phyloP scores from a whole-genome alignment of 345 rosid species.

The Murraya koenigii region DNA sequence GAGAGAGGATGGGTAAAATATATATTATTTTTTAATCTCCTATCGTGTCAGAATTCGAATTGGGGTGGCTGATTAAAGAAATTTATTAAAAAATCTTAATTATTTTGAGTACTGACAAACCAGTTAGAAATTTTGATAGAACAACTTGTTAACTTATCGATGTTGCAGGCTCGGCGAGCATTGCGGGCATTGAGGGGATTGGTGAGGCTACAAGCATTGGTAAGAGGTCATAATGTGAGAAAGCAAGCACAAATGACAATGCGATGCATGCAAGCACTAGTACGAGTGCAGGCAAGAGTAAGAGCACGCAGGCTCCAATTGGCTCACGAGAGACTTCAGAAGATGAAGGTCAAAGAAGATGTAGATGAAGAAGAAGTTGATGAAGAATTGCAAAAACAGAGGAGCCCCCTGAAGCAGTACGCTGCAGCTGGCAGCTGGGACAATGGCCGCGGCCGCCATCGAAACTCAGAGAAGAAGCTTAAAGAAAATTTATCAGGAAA shows the following conservation, averaged over 20 bases:
- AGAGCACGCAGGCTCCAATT: slow-evolving; percentile 72
- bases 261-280: slow-evolving; percentile 97
- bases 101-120: no score
- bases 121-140: no score
- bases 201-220: slow-evolving; percentile 91
- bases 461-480: slow-evolving; percentile 29
- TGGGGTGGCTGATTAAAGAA: no score
- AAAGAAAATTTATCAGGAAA: slow-evolving; percentile 46
- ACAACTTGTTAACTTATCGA: no score
- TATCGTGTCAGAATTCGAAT: no score
- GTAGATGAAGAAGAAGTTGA: slow-evolving; percentile 19
- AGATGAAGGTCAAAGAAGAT: slow-evolving; percentile 28
- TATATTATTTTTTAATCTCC: no score
- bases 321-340: slow-evolving; percentile 47
- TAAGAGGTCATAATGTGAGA: slow-evolving; percentile 90
- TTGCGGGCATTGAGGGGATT: slow-evolving; percentile 87
- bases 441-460: slow-evolving; percentile 24
- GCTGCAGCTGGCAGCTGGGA: slow-evolving; percentile 31
- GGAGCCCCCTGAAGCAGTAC: slow-evolving; percentile 31
- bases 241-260: slow-evolving; percentile 98
- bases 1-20: no score
- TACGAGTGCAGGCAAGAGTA: slow-evolving; percentile 91
- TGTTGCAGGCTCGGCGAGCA: slow-evolving; percentile 80
- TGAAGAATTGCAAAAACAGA: slow-evolving; percentile 25
- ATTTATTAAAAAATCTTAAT: no score